Percentiles rank a stretch among this genome's conserved stretches.
Conservation (phyloP, 257 asterid species). For the Solanum arcanum region DNA sequence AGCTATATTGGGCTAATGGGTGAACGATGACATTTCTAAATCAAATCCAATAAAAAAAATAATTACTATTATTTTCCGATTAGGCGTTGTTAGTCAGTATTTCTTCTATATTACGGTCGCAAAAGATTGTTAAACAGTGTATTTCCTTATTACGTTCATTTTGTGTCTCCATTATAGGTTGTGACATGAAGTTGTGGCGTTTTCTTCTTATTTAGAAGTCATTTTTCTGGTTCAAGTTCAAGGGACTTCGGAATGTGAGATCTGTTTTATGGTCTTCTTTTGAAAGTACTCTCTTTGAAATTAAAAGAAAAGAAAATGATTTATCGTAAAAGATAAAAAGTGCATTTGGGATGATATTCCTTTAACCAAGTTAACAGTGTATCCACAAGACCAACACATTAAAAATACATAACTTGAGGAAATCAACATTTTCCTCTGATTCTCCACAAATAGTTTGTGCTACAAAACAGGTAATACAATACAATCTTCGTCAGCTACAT, state of each 20-base stretch:
- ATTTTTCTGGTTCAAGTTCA: neutral
- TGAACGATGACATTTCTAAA: neutral
- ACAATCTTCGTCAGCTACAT: neutral
- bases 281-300: neutral
- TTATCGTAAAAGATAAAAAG: neutral
- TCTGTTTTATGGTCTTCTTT: neutral
- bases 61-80: neutral
- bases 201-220: neutral
- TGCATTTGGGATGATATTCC: neutral
- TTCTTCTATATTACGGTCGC: neutral
- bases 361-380: neutral
- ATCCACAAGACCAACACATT: neutral
- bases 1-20: neutral
- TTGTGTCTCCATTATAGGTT: neutral
- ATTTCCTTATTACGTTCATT: neutral
- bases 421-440: slow-evolving; percentile 41
- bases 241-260: neutral
- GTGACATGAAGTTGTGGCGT: neutral
- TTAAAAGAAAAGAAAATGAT: neutral
- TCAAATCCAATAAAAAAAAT: neutral
- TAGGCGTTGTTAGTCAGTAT: neutral
- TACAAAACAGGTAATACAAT: neutral
- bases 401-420: slow-evolving; percentile 12
- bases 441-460: neutral
- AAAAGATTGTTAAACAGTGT: neutral